Conservation (phyloP, 352 stramenopile genomes). For the Phytophthora hybrid region DNA sequence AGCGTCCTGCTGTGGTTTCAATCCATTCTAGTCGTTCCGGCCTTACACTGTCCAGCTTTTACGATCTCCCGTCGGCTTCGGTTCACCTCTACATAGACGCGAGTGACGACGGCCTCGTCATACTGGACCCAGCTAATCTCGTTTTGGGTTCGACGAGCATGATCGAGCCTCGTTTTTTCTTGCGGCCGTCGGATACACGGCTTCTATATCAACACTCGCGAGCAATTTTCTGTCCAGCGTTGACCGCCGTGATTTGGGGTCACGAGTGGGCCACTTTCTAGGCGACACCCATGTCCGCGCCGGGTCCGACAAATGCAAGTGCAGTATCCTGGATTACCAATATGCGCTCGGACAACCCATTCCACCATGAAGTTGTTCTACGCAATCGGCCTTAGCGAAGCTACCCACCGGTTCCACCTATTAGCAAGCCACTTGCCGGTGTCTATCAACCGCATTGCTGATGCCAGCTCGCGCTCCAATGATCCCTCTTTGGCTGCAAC, state of each 20-base stretch:
- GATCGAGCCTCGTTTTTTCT: background rate
- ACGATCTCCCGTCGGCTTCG: background rate
- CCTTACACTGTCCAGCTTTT: background rate
- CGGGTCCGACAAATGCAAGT: too few species aligned
- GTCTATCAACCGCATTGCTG: too few species aligned
- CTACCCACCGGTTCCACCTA: too few species aligned
- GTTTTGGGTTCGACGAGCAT: background rate
- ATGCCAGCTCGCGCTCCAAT: too few species aligned
- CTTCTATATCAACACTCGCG: background rate
- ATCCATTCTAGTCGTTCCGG: background rate
- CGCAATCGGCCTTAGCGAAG: too few species aligned
- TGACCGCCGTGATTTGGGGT: background rate
- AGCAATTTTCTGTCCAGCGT: background rate
- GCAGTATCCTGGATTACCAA: too few species aligned
- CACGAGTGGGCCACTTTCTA: too few species aligned
- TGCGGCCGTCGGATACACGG: background rate
- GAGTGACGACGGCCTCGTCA: background rate
- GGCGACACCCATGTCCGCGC: too few species aligned
- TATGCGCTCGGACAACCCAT: too few species aligned
- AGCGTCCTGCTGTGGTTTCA: background rate
- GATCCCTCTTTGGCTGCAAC: too few species aligned
- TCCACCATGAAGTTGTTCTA: too few species aligned
- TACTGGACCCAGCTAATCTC: background rate
- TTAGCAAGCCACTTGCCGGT: too few species aligned
- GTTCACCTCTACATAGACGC: background rate